Evolutionary conservation across 805 yeast genomes (phyloP), one percentile per base, ranked within the genome.

Genomic region (Lachancea quebecensis): DNA sequence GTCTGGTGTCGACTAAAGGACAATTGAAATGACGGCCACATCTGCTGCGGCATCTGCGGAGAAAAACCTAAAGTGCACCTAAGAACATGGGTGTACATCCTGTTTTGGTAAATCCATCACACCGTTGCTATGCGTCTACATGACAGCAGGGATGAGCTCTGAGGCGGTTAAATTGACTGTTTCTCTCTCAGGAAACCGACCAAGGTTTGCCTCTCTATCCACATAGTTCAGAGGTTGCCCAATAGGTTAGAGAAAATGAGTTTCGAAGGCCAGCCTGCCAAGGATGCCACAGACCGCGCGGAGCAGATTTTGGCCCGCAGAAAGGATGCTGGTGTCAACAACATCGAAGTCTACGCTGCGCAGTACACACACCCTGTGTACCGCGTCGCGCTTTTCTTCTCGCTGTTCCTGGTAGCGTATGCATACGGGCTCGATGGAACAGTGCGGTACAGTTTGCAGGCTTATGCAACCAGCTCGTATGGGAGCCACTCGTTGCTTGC

Each of bases 401-500:
- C 42, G 54, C 21, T 44, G 54, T 45, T 53, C 65, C 3, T 65
- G 67, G 68, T 68, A 73, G n/a, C 58, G 64, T 34, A 59, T 69
- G 16, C 60, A 55, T 27, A 63, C 63, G 39, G 62, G 67, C 15
- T 61, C 70, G 45, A 59, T 62, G 42, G 60, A 68, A 8, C 62
- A 74, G 49, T 71, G 70, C 68, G 82, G 51, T 65, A 54, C 46
- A 65, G 70, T 8, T 72, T 66, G 49, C 72, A 71, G 50, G 48
- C 70, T 0, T 70, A 69, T 48, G 82, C 82, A 10, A 75, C 81
- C 25, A 63, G 69, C n/a, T 69, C 78, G 10, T 78, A 73, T 62
- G 32, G 67, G 5, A 55, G 63, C 29, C 82, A 77, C 53, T 72
- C 82, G 6, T 60, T 76, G 45, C 54, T 71, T 37, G 64, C 82